Base-by-base conservation (phyloP, 148 eudicot species). In the Chenopodium suecicum region DNA sequence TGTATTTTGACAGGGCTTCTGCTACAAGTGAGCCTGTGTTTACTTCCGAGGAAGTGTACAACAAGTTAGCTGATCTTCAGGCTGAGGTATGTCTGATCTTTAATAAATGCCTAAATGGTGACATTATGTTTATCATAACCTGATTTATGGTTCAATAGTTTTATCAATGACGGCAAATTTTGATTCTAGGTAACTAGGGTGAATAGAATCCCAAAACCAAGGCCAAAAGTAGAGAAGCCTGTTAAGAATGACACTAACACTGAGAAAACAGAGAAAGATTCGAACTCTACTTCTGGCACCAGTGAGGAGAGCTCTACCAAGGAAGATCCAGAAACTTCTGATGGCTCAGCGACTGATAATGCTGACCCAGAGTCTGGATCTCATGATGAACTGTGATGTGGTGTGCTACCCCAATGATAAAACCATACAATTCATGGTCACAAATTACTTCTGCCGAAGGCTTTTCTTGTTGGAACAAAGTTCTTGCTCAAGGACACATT, bases 181-280 rank as follows among this genome's bases (percentile, higher is more conserved):
- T 50, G 58, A 75, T 37, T 74, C 44, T 80, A 96, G 99, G 97
- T 94, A 76, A 84, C 88, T 8, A 87, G 83, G 41, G 86, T 90
- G 78, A 89, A 96, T 80, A 89, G 81, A 85, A 92, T 96, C 67
- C 93, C 98, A 58, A 94, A 92, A 89, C 99, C 99, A 72, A 96
- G 88, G 85, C 99, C 99, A 1, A 96, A 96, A 84, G 88, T 90
- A 22, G 94, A 90, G 88, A 94, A 96, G 90, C 92, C 98, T 10
- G 90, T 84, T 44, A 94, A 89, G 82, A 91, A 86, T 78, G 91
- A 90, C 65, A 87, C 90, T 1, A 90, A 86, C 50, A 60, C 9
- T 37, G 83, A 66, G 8, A 88, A 86, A 47, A 47, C 89, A 56
- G 80, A 84, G 46, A 81, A 75, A 64, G 48, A 78, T 37, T 48